Percentiles rank a stretch among this genome's conserved stretches.
phyloP scores from a whole-genome alignment of 2,329 filamentous ascomycete species.

The Fusarium staphyleae region DNA sequence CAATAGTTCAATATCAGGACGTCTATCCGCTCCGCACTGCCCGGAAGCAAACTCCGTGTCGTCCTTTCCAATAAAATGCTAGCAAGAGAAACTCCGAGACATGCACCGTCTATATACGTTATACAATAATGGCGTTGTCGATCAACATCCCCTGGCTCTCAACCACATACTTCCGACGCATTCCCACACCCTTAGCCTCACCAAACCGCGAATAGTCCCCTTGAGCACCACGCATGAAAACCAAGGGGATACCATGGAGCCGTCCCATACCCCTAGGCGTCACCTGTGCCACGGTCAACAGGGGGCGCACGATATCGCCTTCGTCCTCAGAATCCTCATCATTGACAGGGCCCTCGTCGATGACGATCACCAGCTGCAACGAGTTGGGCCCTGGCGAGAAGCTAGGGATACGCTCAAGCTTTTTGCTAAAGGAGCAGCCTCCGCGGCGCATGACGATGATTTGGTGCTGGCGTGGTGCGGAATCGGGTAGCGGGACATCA shows the following conservation, averaged over 20 bases:
- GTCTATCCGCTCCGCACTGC: background rate
- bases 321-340: slow-evolving; percentile 44
- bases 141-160: slow-evolving; percentile 82
- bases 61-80: slow-evolving; percentile 9
- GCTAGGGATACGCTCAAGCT: slow-evolving; percentile 83
- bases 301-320: slow-evolving; percentile 59
- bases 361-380: slow-evolving; percentile 82
- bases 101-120: slow-evolving; percentile 28
- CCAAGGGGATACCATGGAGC: slow-evolving; percentile 77
- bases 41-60: slow-evolving; percentile 8
- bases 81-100: slow-evolving; percentile 33
- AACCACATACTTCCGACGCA: slow-evolving; percentile 80
- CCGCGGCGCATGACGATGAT: slow-evolving; percentile 84
- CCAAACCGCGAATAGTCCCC: slow-evolving; percentile 66
- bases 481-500: slow-evolving; percentile 60
- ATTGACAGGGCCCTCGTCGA: slow-evolving; percentile 60
- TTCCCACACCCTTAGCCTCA: slow-evolving; percentile 71
- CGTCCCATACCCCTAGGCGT: slow-evolving; percentile 74
- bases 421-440: slow-evolving; percentile 82
- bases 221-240: slow-evolving; percentile 79
- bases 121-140: slow-evolving; percentile 74
- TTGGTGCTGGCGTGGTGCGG: slow-evolving; percentile 66
- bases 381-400: slow-evolving; percentile 67
- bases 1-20: background rate
- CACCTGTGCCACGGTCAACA: slow-evolving; percentile 77